Conservation (phyloP, 805 yeast species). For the Ogataea minuta region DNA sequence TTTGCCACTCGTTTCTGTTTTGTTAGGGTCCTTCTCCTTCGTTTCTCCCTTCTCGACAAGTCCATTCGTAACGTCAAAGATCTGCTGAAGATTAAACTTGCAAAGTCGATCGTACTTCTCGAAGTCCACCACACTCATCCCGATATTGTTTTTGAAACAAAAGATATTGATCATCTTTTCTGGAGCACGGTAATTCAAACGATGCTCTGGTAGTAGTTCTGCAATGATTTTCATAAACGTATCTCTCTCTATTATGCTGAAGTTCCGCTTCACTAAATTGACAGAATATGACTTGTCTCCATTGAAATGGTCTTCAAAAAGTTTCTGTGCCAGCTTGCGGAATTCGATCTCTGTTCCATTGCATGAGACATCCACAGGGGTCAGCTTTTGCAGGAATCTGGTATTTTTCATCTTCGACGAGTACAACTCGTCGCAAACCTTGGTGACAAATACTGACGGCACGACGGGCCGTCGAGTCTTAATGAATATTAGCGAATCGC, state of each 20-base stretch:
- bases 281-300: slow-evolving; percentile 61
- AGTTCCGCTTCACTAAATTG: slow-evolving; percentile 74
- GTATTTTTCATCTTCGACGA: slow-evolving; percentile 55
- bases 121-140: slow-evolving; percentile 73
- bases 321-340: slow-evolving; percentile 39
- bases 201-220: slow-evolving; percentile 48
- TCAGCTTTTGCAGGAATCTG: slow-evolving; percentile 71
- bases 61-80: slow-evolving; percentile 48
- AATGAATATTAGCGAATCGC: slow-evolving; percentile 83
- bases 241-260: slow-evolving; percentile 65
- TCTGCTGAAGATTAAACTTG: slow-evolving; percentile 79
- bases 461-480: slow-evolving; percentile 76
- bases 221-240: slow-evolving; percentile 66
- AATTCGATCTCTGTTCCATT: slow-evolving; percentile 71
- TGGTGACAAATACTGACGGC: slow-evolving; percentile 69
- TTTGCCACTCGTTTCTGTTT: not conserved
- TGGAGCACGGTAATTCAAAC: slow-evolving; percentile 74
- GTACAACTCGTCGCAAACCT: slow-evolving; percentile 59
- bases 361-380: slow-evolving; percentile 77
- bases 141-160: slow-evolving; percentile 85
- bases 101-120: slow-evolving; percentile 54
- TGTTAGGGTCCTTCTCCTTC: slow-evolving; percentile 4
- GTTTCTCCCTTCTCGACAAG: slow-evolving; percentile 9
- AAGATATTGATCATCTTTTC: slow-evolving; percentile 81
- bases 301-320: slow-evolving; percentile 19